phyloP scores from a whole-genome alignment of 2,329 filamentous ascomycete genomes.

The Plectosphaerella plurivora region DNA sequence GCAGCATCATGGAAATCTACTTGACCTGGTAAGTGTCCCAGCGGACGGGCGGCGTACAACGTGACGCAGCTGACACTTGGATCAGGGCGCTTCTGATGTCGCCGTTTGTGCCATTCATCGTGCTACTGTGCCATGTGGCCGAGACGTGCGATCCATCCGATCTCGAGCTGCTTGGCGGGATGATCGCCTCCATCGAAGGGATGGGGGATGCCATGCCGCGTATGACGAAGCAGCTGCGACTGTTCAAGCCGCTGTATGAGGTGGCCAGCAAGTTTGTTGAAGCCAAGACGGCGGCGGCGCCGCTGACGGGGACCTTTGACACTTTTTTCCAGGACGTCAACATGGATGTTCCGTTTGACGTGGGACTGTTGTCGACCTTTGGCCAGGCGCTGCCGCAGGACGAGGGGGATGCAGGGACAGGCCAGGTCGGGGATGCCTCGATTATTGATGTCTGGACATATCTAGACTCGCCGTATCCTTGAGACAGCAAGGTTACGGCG shows the following conservation, averaged over 20 bases:
- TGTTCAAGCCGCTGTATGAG: constrained; percentile 17
- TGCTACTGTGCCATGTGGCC: constrained; percentile 19
- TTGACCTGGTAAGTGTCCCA: constrained; percentile 9
- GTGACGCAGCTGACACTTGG: neutral
- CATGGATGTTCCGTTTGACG: neutral
- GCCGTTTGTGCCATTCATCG: constrained; percentile 19
- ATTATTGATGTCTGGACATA: neutral
- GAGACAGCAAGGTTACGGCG: too few species aligned
- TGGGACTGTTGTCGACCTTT: neutral
- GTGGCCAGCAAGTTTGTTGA: constrained; percentile 10
- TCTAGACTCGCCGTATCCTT: neutral
- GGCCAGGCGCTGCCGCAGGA: neutral
- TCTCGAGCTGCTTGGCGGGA: constrained; percentile 20
- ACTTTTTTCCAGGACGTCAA: neutral
- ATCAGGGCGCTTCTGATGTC: constrained; percentile 13
- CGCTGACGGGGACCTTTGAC: neutral
- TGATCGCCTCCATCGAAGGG: constrained; percentile 8
- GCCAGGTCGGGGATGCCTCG: neutral
- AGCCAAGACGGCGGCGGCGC: neutral
- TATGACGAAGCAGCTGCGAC: constrained; percentile 9
- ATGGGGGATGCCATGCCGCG: neutral
- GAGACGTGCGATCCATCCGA: constrained; percentile 35
- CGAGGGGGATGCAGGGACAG: neutral
- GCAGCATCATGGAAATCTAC: constrained; percentile 7
- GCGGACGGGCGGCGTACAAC: neutral